These are phyloP conservation scores for Rossbeevera mucosa DNA, from an alignment of 768 basidiomycete genomes.

Conservation along the genomic window DNA sequence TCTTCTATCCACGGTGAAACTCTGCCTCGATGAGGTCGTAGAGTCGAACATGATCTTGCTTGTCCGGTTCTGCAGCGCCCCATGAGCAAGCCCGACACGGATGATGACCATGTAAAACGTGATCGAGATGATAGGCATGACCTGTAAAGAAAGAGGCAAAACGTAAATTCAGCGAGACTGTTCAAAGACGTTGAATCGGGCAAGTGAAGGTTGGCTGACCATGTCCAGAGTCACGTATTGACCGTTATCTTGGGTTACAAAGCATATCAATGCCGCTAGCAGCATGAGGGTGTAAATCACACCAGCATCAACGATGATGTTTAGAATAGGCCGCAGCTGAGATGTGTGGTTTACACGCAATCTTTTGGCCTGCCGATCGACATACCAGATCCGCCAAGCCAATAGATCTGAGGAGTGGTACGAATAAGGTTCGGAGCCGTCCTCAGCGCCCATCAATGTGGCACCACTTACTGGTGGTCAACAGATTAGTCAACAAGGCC, in stretches of 20 bases:
- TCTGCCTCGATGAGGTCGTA: background rate
- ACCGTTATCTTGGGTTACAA: slow-evolving; percentile 24
- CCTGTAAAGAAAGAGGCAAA: slow-evolving; percentile 15
- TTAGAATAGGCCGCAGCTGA: slow-evolving; percentile 16
- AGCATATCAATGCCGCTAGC: slow-evolving; percentile 29
- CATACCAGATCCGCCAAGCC: slow-evolving; percentile 29
- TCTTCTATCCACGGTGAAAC: background rate
- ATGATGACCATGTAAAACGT: slow-evolving; percentile 42
- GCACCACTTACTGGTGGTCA: slow-evolving; percentile 27
- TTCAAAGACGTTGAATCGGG: background rate
- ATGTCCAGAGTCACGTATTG: slow-evolving; percentile 35
- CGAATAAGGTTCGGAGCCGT: background rate
- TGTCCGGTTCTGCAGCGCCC: background rate
- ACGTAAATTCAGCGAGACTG: background rate
- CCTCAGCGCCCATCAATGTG: background rate
- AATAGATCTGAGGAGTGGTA: slow-evolving; percentile 18
- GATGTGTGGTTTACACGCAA: slow-evolving; percentile 10
- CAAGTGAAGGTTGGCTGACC: slow-evolving; percentile 19
- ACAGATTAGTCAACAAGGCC: slow-evolving; percentile 32
- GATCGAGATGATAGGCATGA: slow-evolving; percentile 38
- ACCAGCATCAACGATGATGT: slow-evolving; percentile 36
- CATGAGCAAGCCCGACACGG: slow-evolving; percentile 28
- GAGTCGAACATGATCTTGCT: background rate
- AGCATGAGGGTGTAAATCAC: slow-evolving; percentile 36
- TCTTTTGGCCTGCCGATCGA: slow-evolving; percentile 19